Conservation (phyloP, 331 rosid genomes). For the Quercus tomentella region DNA sequence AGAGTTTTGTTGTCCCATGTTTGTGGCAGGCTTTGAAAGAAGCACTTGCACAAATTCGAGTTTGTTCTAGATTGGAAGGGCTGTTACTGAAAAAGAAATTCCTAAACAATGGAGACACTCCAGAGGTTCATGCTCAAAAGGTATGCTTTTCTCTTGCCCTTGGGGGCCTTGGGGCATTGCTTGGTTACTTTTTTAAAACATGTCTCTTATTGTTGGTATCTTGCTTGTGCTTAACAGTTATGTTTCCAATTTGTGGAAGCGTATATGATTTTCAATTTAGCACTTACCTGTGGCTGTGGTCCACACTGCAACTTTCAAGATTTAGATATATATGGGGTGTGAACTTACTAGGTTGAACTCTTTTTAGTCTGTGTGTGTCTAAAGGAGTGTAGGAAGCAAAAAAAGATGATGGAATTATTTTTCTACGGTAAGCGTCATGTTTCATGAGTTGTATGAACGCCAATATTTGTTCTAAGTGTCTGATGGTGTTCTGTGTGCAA, state of each 20-base stretch:
- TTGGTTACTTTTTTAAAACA: neutral
- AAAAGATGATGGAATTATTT: neutral
- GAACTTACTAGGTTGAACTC: neutral
- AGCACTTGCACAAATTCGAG: conserved; percentile 79
- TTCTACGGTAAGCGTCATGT: neutral
- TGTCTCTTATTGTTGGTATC: neutral
- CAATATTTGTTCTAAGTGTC: neutral
- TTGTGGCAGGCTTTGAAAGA: conserved; percentile 67
- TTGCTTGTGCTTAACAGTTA: neutral
- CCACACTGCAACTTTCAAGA: neutral
- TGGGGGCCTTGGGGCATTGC: neutral
- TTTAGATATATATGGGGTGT: neutral
- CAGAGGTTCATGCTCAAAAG: conserved; percentile 88
- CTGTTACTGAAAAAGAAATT: conserved; percentile 68
- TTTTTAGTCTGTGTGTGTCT: neutral
- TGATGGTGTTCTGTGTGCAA: neutral
- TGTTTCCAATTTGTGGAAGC: neutral
- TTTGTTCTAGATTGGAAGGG: conserved; percentile 86
- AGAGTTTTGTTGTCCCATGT: conserved; percentile 14
- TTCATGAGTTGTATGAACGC: neutral
- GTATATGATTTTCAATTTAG: neutral
- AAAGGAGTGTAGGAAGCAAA: neutral
- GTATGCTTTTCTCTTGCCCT: conserved; percentile 31
- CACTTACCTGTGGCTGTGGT: neutral
- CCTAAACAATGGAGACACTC: conserved; percentile 70